These are phyloP conservation scores for Meyerozyma carpophila DNA, from an alignment of 1,139 yeast species.

Conservation along the genomic window DNA sequence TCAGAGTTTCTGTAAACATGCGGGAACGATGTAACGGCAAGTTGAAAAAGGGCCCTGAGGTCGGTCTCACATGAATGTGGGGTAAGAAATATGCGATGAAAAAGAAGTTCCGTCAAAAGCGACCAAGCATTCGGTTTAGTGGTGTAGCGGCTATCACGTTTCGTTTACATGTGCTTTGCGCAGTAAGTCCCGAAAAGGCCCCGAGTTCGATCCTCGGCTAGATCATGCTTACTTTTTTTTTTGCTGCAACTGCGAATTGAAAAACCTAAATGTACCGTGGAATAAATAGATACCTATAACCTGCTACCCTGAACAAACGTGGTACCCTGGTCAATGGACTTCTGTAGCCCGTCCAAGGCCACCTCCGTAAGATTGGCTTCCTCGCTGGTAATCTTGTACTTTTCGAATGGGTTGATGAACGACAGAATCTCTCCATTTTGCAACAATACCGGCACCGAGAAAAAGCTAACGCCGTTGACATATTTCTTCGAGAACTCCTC, in stretches of 20 bases:
- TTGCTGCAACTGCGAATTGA: not conserved
- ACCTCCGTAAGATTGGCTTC: conserved; percentile 45
- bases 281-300: conserved; percentile 17
- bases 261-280: not conserved
- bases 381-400: conserved; percentile 27
- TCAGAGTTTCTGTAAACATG: not conserved
- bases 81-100: not conserved
- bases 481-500: conserved; percentile 31
- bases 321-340: conserved; percentile 58
- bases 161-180: conserved; percentile 14
- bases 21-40: not conserved
- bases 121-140: conserved; percentile 12
- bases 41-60: not conserved
- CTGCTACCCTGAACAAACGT: conserved; percentile 49
- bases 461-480: conserved; percentile 44
- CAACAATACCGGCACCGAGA: conserved; percentile 58
- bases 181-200: conserved; percentile 20
- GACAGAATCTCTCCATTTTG: conserved; percentile 45
- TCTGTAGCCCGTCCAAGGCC: conserved; percentile 51
- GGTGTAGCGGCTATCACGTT: conserved; percentile 22
- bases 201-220: conserved; percentile 20
- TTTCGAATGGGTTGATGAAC: conserved; percentile 39
- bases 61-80: not conserved
- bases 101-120: not conserved
- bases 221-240: conserved; percentile 10